phyloP scores from a whole-genome alignment of 495 filamentous ascomycete species.

The Talaromyces trachyspermus region DNA sequence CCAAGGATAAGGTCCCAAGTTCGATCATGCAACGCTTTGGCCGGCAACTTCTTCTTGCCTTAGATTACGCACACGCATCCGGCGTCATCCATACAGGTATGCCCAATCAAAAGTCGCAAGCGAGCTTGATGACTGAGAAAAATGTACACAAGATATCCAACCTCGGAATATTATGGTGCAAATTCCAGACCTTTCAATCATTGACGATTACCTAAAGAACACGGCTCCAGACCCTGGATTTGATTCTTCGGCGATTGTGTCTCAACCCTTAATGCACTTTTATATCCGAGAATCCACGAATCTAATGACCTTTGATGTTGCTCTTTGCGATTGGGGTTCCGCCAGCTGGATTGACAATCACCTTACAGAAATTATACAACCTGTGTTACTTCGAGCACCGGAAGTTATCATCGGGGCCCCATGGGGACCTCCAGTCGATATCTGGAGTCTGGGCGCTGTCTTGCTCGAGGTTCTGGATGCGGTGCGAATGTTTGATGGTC shows the following conservation, averaged over 20 bases:
- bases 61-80: slow-evolving; percentile 83
- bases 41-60: slow-evolving; percentile 76
- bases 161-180: no score
- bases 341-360: slow-evolving; percentile 24
- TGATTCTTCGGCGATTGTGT: no score
- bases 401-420: slow-evolving; percentile 38
- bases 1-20: slow-evolving; percentile 43
- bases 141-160: slow-evolving; percentile 8
- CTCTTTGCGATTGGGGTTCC: no score
- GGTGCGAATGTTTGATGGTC: no score
- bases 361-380: slow-evolving; percentile 34
- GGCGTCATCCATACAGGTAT: slow-evolving; percentile 86
- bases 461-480: no score
- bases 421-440: slow-evolving; percentile 34
- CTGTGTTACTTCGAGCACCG: slow-evolving; percentile 33
- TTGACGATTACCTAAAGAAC: no score
- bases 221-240: no score
- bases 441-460: slow-evolving; percentile 45
- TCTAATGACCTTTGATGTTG: slow-evolving; percentile 7
- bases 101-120: slow-evolving; percentile 1
- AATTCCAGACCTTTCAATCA: no score
- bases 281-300: slow-evolving; percentile 18
- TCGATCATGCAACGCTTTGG: slow-evolving; percentile 75
- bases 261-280: slow-evolving; percentile 28
- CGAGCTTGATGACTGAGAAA: neutral